A percentile compares a stretch with the other conserved stretches of the same genome.
Evolutionary conservation across 768 basidiomycete species (phyloP).

Genomic region (Suillus ampliporus): DNA sequence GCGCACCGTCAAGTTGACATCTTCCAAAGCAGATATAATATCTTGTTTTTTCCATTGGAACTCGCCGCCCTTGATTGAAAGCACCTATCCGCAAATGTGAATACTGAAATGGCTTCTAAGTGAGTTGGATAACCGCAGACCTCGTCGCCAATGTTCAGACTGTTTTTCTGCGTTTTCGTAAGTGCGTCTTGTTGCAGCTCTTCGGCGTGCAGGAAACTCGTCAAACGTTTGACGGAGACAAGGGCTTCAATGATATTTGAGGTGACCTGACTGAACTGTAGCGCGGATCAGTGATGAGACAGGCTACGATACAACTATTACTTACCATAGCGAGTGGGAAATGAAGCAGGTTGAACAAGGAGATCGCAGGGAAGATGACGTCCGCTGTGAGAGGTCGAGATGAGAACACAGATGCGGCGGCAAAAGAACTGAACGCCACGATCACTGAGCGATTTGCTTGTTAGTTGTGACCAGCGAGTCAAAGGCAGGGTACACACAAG

Average conservation of each 20-base stretch:
- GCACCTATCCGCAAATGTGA: constrained; percentile 44
- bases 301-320: constrained; percentile 2
- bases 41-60: constrained; percentile 76
- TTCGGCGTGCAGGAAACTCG: constrained; percentile 73
- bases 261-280: constrained; percentile 71
- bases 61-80: constrained; percentile 76
- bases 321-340: constrained; percentile 86
- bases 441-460: constrained; percentile 47
- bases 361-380: constrained; percentile 95
- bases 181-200: constrained; percentile 85
- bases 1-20: constrained; percentile 71
- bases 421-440: constrained; percentile 85
- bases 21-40: constrained; percentile 69
- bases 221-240: constrained; percentile 82
- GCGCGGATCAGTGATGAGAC: constrained; percentile 10
- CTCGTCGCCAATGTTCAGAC: constrained; percentile 63
- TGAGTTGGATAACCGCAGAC: constrained; percentile 36
- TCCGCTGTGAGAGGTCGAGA: constrained; percentile 82
- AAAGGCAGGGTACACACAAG: constrained; percentile 40
- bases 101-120: neutral
- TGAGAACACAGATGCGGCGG: constrained; percentile 67
- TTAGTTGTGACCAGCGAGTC: neutral
- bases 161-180: constrained; percentile 48
- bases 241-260: constrained; percentile 85
- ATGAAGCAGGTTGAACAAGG: constrained; percentile 84